Evolutionary conservation across 768 basidiomycete genomes (phyloP), one percentile per base, ranked within the genome.

Genomic region (Tulasnella calospora): DNA sequence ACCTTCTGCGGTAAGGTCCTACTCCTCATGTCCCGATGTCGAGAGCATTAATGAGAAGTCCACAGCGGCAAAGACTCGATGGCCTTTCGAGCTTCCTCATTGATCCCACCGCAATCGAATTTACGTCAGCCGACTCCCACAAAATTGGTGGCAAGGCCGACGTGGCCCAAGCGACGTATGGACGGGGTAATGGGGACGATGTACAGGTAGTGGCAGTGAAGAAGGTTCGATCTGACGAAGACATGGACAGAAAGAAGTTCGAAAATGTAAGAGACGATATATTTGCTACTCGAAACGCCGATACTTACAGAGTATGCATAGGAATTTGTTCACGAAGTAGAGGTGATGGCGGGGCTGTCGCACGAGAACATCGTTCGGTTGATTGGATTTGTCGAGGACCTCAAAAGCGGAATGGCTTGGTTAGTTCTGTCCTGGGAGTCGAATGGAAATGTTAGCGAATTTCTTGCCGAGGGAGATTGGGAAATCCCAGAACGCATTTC

Each of bases 251-350:
- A 30, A 61, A 12, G n/a, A 61, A 61, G 57, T 13, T 61, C 27
- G 9, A 1, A n/a, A 61, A 61, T n/a, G 57, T 61, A 8, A 61
- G 57, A 12, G 12, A 2, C 10, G 23, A 3, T 61, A 61, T 21
- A 10, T 61, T 12, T 30, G 13, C 12, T 10, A 40, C 5, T 40
- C 38, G 38, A 4, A 4, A 10, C 10, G 38, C 38, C 38, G 57
- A 13, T 8, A 19, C 23, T 61, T 19, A n/a, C n/a, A n/a, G 57
- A 27, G 7, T 61, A 17, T 27, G 1, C 3, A 61, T 12, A 61
- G 57, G 57, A 61, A 61, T 61, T 61, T 61, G 57, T 61, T 61
- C 57, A 61, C 23, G 57, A 61, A 61, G 57, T 61, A 21, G 57
- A 61, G 57, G 23, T 61, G 23, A 19, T 30, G n/a, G 57, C 57